phyloP scores from a whole-genome alignment of 2,329 filamentous ascomycete species.

The Colletotrichum zoysiae region DNA sequence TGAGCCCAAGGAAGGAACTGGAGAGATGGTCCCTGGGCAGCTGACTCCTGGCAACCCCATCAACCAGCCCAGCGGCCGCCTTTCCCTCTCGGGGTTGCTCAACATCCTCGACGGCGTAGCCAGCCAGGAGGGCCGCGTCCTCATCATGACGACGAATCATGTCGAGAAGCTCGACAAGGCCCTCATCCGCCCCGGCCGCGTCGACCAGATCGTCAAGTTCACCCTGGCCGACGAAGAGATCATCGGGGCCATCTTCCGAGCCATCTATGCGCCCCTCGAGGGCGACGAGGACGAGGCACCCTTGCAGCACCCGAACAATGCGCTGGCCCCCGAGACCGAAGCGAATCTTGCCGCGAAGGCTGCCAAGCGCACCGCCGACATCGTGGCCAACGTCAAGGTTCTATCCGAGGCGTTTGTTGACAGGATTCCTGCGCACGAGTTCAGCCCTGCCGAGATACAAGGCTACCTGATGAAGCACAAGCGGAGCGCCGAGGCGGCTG shows the following conservation, averaged over 20 bases:
- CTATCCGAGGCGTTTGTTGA: conserved; percentile 64
- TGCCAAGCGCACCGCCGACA: conserved; percentile 50
- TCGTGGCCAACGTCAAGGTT: conserved; percentile 55
- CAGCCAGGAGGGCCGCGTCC: conserved; percentile 72
- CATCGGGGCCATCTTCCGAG: conserved; percentile 66
- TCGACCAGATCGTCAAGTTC: conserved; percentile 72
- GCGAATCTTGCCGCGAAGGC: conserved; percentile 50
- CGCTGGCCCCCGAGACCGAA: conserved; percentile 34
- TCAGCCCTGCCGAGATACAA: conserved; percentile 72
- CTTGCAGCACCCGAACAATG: not conserved
- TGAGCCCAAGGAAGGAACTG: conserved; percentile 41
- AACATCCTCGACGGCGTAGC: conserved; percentile 84
- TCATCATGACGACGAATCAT: conserved; percentile 77
- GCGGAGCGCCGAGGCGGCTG: conserved; percentile 61
- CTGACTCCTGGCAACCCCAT: conserved; percentile 48
- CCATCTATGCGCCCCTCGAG: conserved; percentile 67
- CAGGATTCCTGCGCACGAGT: conserved; percentile 66
- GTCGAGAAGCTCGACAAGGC: conserved; percentile 72
- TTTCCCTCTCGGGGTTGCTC: conserved; percentile 82
- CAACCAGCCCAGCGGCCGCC: conserved; percentile 46
- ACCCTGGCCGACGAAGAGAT: conserved; percentile 66
- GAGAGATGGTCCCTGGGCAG: conserved; percentile 51
- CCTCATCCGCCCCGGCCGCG: conserved; percentile 71
- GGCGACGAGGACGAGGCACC: conserved; percentile 52
- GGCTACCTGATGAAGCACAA: conserved; percentile 70